Evolutionary conservation across 2,329 filamentous ascomycete species (phyloP), one percentile per base, ranked within the genome.

Genomic region (Colletotrichum sp.): DNA sequence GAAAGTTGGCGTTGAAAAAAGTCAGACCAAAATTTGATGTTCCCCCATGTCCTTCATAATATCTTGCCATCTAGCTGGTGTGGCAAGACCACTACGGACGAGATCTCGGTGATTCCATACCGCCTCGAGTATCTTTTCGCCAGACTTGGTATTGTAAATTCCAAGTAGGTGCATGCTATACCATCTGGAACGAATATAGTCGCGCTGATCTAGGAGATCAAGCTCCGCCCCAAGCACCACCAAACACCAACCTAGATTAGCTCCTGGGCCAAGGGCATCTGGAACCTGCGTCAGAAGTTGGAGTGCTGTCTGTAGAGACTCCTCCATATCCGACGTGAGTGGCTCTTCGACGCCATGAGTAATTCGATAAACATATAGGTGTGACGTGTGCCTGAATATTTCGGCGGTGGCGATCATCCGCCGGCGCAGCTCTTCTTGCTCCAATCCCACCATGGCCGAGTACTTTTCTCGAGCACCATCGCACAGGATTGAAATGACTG

Each of bases 301-400:
- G 7, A 49, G 44, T 49, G n/a, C 10, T 21, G 6, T 69, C 15
- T 49, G 52, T 12, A 73, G 65, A n/a, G 64, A 69, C 10, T 28
- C 44, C 34, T 52, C 16, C 65, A 73, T 69, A 44, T 73, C 71
- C 71, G 32, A 28, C n/a, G 65, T 59, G 24, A 73, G 71, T 12
- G 32, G 28, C 15, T 69, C 55, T 52, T 68, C 71, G n/a, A 66
- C 64, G n/a, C 65, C 64, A 32, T 69, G 21, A 12, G 21, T 36
- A 30, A 73, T 73, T 21, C 71, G 71, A 57, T 73, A 36, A 18
- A 73, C 71, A 28, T 73, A 73, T 34, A 73, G 36, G 39, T 73
- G 71, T 26, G 71, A 73, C 9, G 71, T 52, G 64, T 73, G 71
- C 26, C 71, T 65, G 55, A 73, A 73, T n/a, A 73, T 73, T 36